A percentile compares a stretch with the other conserved stretches of the same genome.
These are phyloP conservation scores for Botrytis hyacinthi DNA, from an alignment of 2,329 filamentous ascomycete species.

Conservation along the genomic window DNA sequence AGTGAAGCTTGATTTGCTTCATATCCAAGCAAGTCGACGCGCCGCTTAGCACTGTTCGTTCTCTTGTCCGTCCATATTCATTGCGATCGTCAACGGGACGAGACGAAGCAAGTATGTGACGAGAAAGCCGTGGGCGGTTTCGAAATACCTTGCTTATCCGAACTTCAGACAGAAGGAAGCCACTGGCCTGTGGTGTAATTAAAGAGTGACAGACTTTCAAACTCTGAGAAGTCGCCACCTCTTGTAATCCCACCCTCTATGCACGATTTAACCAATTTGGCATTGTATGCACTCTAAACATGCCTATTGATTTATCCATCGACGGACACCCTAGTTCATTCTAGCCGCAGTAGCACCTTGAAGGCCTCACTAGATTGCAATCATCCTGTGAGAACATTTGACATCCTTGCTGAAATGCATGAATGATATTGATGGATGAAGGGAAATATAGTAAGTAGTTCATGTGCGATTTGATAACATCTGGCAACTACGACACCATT, in stretches of 20 bases:
- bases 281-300: background rate
- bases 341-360: background rate
- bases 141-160: background rate
- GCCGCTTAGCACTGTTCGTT: background rate
- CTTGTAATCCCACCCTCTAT: conserved; percentile 11
- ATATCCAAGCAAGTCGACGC: background rate
- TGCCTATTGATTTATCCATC: conserved; percentile 4
- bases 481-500: conserved; percentile 9
- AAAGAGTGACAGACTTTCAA: conserved; percentile 15
- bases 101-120: conserved; percentile 7
- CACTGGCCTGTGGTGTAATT: conserved; percentile 13
- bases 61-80: background rate
- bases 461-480: conserved; percentile 17
- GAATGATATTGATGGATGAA: background rate
- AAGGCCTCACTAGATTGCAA: background rate
- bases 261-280: conserved; percentile 13
- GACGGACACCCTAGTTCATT: background rate
- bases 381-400: background rate
- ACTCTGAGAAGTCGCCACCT: conserved; percentile 14
- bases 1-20: conserved; percentile 9
- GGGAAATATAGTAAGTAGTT: background rate
- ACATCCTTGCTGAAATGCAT: conserved; percentile 14
- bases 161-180: background rate
- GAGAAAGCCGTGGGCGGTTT: conserved; percentile 7
- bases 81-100: background rate